A percentile compares a stretch with the other conserved stretches of the same genome.
These are phyloP conservation scores for Sherardia arvensis DNA, from an alignment of 257 asterid genomes.

Conservation along the genomic window DNA sequence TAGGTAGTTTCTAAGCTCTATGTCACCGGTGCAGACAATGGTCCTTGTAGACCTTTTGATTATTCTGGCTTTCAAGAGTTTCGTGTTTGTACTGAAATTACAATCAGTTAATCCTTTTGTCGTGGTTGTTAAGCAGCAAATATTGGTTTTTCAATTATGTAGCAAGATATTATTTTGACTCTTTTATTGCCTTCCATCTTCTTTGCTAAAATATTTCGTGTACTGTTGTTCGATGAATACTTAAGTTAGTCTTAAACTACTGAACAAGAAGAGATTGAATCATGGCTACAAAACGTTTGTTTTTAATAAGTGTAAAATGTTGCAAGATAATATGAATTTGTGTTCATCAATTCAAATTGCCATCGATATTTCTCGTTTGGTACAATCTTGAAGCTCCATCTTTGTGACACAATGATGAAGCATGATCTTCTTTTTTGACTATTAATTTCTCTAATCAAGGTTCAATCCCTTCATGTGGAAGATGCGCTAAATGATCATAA, in stretches of 20 bases:
- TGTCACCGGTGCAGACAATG: constrained; percentile 2
- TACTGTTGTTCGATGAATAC: no score
- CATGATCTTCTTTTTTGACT: neutral
- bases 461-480: constrained; percentile 9
- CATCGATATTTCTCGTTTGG: no score
- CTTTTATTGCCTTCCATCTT: neutral
- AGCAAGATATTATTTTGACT: constrained; percentile 1
- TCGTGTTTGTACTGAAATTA: constrained; percentile 5
- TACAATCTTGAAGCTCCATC: no score
- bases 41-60: neutral
- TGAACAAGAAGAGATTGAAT: neutral
- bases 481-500: constrained; percentile 7
- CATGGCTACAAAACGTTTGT: no score
- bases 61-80: neutral
- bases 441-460: neutral
- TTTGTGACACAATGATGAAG: neutral
- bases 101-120: neutral
- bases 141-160: neutral
- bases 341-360: no score
- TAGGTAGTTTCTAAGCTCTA: neutral
- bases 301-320: no score
- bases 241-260: no score
- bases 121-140: neutral
- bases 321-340: no score
- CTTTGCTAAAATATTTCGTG: neutral